Evolutionary conservation across 352 stramenopile genomes (phyloP).

Genomic region (Globisporangium perplexum): DNA sequence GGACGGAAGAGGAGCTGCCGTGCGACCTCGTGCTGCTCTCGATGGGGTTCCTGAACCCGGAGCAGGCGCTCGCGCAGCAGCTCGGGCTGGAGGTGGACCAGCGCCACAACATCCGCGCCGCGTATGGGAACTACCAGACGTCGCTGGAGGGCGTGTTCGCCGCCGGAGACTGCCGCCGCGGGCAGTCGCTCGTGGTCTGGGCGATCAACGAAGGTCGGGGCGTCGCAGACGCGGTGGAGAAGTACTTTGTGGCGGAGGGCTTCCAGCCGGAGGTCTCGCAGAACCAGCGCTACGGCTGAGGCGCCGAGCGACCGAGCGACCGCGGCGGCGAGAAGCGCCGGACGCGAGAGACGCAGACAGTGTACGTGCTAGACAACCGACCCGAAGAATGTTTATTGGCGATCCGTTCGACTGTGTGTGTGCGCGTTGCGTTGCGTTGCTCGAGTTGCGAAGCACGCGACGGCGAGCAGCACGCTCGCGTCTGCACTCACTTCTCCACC

Average conservation of each 20-base stretch:
- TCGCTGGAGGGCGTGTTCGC: slow-evolving; percentile 96
- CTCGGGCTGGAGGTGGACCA: slow-evolving; percentile 92
- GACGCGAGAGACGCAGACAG: too few species aligned
- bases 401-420: slow-evolving; percentile 9
- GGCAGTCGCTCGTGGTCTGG: slow-evolving; percentile 98
- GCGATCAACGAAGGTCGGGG: slow-evolving; percentile 97
- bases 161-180: slow-evolving; percentile 95
- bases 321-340: not conserved
- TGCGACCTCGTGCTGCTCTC: slow-evolving; percentile 94
- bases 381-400: too few species aligned
- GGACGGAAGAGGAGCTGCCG: slow-evolving; percentile 92
- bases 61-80: slow-evolving; percentile 88
- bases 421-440: too few species aligned
- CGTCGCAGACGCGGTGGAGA: slow-evolving; percentile 84
- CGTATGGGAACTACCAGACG: slow-evolving; percentile 93
- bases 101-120: slow-evolving; percentile 91
- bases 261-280: slow-evolving; percentile 76
- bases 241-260: slow-evolving; percentile 76
- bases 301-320: too few species aligned
- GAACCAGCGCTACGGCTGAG: slow-evolving; percentile 75
- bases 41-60: slow-evolving; percentile 97
- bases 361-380: too few species aligned
- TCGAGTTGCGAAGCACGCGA: too few species aligned
- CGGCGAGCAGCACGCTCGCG: too few species aligned
- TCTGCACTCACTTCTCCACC: too few species aligned